Evolutionary conservation across 2,329 filamentous ascomycete species (phyloP).

Genomic region (Fusarium compactum): DNA sequence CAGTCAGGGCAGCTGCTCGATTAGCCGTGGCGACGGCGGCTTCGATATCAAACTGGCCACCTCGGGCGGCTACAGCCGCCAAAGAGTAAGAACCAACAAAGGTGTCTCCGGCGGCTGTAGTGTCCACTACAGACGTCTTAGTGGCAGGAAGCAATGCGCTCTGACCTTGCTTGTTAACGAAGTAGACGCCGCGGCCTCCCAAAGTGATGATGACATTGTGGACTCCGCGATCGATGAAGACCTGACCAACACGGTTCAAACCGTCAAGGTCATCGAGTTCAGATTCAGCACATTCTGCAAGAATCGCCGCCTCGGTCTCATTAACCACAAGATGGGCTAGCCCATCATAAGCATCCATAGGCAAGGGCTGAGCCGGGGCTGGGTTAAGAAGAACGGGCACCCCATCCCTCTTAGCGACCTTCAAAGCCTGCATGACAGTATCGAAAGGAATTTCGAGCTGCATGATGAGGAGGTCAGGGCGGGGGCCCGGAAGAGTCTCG

Average conservation of each 20-base stretch:
- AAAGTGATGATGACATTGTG: slow-evolving; percentile 85
- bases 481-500: slow-evolving; percentile 48
- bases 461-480: slow-evolving; percentile 76
- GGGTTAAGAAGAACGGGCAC: slow-evolving; percentile 85
- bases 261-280: slow-evolving; percentile 62
- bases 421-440: slow-evolving; percentile 73
- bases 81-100: slow-evolving; percentile 92
- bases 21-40: slow-evolving; percentile 68
- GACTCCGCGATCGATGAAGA: slow-evolving; percentile 78
- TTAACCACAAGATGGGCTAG: slow-evolving; percentile 88
- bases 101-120: slow-evolving; percentile 93
- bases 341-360: slow-evolving; percentile 71
- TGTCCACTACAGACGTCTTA: slow-evolving; percentile 85
- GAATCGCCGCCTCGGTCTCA: slow-evolving; percentile 85
- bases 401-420: slow-evolving; percentile 58
- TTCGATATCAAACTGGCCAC: slow-evolving; percentile 63
- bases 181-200: slow-evolving; percentile 82
- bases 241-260: slow-evolving; percentile 61
- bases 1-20: slow-evolving; percentile 57
- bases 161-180: slow-evolving; percentile 58
- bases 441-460: slow-evolving; percentile 81
- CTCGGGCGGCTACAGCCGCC: slow-evolving; percentile 67
- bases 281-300: slow-evolving; percentile 67
- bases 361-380: slow-evolving; percentile 79
- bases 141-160: slow-evolving; percentile 70